Evolutionary conservation across 345 rosid genomes (phyloP).

Genomic region (Pelargonium nanum): DNA sequence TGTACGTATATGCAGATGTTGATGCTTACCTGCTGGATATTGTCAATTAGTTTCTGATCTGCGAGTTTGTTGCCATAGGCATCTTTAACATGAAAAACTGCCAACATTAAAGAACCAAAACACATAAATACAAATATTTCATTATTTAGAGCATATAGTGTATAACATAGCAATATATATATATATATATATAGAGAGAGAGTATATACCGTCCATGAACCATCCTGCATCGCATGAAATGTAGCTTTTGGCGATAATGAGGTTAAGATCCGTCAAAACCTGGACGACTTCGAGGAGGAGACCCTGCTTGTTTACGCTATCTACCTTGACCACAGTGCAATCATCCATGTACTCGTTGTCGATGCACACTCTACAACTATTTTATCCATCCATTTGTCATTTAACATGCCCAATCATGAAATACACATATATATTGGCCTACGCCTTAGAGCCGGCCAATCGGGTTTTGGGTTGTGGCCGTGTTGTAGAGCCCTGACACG

Average conservation of each 20-base stretch:
- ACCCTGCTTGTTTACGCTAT: slow-evolving; percentile 63
- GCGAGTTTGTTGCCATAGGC: slow-evolving; percentile 54
- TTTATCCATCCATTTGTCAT: no score
- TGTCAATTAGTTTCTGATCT: slow-evolving; percentile 44
- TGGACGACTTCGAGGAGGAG: slow-evolving; percentile 73
- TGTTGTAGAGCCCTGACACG: no score
- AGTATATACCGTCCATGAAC: slow-evolving; percentile 64
- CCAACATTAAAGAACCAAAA: slow-evolving; percentile 1
- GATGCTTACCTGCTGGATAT: slow-evolving; percentile 40
- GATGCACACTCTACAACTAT: slow-evolving; percentile 61
- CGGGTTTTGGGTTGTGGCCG: no score
- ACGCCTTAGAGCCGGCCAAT: no score
- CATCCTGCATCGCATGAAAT: slow-evolving; percentile 74
- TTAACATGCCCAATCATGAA: no score
- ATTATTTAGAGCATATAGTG: no score
- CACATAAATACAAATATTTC: neutral
- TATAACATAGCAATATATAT: neutral
- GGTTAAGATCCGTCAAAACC: slow-evolving; percentile 61
- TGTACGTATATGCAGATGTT: neutral
- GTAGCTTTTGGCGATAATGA: slow-evolving; percentile 49
- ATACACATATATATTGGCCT: neutral
- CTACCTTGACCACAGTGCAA: slow-evolving; percentile 60
- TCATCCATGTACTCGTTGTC: slow-evolving; percentile 68
- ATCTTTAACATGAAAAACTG: slow-evolving; percentile 80
- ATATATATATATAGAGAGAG: neutral